phyloP scores from a whole-genome alignment of 257 asterid genomes.

The Nicotiana otophora region DNA sequence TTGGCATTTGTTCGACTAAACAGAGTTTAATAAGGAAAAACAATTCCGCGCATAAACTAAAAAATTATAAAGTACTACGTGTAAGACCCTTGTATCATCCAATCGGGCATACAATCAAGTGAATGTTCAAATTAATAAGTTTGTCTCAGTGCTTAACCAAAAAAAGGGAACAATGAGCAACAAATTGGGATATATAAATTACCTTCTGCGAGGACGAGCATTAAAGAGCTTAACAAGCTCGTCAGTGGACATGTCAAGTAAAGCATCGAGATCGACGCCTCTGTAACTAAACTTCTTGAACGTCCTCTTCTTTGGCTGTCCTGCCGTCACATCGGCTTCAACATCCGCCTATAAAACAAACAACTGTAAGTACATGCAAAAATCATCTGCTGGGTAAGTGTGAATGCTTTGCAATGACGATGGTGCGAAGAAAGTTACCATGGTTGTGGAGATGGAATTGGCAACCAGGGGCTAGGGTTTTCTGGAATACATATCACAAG shows the following conservation, averaged over 20 bases:
- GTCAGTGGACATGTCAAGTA: constrained; percentile 28
- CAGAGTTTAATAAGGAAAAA: too few relatives aligned
- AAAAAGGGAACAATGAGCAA: too few relatives aligned
- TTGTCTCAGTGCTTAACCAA: not conserved
- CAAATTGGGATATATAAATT: not conserved
- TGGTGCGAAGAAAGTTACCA: not conserved
- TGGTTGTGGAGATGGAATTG: not conserved
- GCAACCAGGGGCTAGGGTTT: not conserved
- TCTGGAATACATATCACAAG: not conserved
- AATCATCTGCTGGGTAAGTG: not conserved
- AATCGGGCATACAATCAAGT: too few relatives aligned
- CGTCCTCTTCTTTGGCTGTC: constrained; percentile 71
- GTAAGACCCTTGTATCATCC: not conserved
- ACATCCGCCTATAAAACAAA: constrained; percentile 52
- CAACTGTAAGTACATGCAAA: not conserved
- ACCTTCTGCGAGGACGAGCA: constrained; percentile 26
- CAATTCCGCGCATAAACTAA: too few relatives aligned
- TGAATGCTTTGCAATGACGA: not conserved
- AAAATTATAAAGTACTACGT: not conserved
- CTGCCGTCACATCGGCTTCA: constrained; percentile 54
- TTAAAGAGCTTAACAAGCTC: constrained; percentile 23
- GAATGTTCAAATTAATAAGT: not conserved
- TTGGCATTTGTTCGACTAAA: too few relatives aligned
- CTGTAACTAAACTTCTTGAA: constrained; percentile 87
- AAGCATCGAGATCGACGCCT: constrained; percentile 74